A percentile compares a stretch with the other conserved stretches of the same genome.
Conservation (phyloP, 495 filamentous ascomycete species). For the Cenococcum geophilum region DNA sequence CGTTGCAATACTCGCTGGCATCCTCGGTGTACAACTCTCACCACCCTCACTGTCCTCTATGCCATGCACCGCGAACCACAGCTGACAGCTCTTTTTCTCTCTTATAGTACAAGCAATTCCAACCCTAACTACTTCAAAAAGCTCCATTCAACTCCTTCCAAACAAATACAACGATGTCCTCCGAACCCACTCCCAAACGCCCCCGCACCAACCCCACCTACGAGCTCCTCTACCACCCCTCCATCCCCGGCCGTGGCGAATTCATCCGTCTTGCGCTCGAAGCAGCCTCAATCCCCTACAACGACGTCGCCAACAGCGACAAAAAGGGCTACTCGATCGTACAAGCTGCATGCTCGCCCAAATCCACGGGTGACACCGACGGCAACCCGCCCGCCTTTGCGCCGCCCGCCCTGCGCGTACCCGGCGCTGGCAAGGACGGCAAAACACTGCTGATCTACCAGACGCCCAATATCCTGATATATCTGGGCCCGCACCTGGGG, state of each 20-base stretch:
- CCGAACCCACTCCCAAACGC: slow-evolving; percentile 20
- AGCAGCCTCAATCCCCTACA: slow-evolving; percentile 54
- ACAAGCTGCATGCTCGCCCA: slow-evolving; percentile 27
- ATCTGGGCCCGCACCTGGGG: slow-evolving; percentile 51
- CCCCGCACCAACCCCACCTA: slow-evolving; percentile 34
- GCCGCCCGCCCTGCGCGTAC: slow-evolving; percentile 55
- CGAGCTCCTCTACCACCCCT: slow-evolving; percentile 59
- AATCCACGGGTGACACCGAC: slow-evolving; percentile 29
- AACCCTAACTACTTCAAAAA: not conserved
- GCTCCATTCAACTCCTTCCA: not conserved
- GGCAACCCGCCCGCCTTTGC: slow-evolving; percentile 56
- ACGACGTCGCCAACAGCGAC: slow-evolving; percentile 44
- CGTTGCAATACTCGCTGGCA: not conserved
- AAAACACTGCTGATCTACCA: slow-evolving; percentile 51
- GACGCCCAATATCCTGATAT: slow-evolving; percentile 58
- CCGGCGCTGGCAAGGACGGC: slow-evolving; percentile 40
- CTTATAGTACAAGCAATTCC: not conserved
- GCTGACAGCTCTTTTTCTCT: not conserved
- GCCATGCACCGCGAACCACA: not conserved
- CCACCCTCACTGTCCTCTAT: not conserved
- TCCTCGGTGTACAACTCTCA: not conserved
- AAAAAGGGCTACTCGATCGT: slow-evolving; percentile 34
- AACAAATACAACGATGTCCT: not conserved
- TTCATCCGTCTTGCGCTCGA: slow-evolving; percentile 59
- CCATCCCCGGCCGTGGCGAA: slow-evolving; percentile 60